A percentile compares a stretch with the other conserved stretches of the same genome.
These are phyloP conservation scores for Kazachstania bromeliacearum DNA, from an alignment of 805 yeast species.

Conservation along the genomic window DNA sequence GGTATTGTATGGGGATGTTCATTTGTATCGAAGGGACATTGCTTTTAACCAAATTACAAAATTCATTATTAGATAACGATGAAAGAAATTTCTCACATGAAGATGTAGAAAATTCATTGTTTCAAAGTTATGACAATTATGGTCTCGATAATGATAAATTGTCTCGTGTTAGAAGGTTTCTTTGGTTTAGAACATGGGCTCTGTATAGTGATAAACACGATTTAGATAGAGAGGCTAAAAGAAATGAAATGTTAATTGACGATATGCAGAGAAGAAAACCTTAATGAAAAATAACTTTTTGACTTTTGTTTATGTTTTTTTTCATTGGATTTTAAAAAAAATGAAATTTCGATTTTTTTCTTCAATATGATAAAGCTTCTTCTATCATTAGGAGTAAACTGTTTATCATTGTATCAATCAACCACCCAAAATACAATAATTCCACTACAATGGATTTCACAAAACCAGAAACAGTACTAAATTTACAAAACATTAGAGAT, in stretches of 20 bases:
- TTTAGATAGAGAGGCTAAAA: slow-evolving; percentile 34
- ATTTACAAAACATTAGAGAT: slow-evolving; percentile 72
- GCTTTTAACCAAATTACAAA: slow-evolving; percentile 32
- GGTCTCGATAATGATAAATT: slow-evolving; percentile 43
- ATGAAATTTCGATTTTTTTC: too few relatives aligned
- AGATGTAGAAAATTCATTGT: slow-evolving; percentile 33
- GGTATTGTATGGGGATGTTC: slow-evolving; percentile 30
- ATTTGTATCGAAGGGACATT: slow-evolving; percentile 35
- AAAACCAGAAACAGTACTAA: slow-evolving; percentile 72
- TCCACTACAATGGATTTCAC: slow-evolving; percentile 60
- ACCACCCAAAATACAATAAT: too few relatives aligned
- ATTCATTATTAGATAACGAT: slow-evolving; percentile 22
- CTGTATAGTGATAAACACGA: slow-evolving; percentile 24
- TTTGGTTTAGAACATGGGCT: slow-evolving; percentile 43
- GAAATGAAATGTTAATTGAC: slow-evolving; percentile 74
- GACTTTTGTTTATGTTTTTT: too few relatives aligned
- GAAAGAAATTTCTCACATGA: slow-evolving; percentile 30
- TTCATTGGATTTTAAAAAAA: too few relatives aligned
- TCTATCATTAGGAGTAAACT: too few relatives aligned
- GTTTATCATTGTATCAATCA: too few relatives aligned
- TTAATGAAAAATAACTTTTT: too few relatives aligned
- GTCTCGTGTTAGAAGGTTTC: slow-evolving; percentile 45
- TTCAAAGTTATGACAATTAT: slow-evolving; percentile 39
- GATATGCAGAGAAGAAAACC: slow-evolving; percentile 19
- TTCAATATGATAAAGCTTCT: too few relatives aligned